Base-by-base conservation (phyloP, 2,329 filamentous ascomycete species). In the Nigrospora sphaerica region DNA sequence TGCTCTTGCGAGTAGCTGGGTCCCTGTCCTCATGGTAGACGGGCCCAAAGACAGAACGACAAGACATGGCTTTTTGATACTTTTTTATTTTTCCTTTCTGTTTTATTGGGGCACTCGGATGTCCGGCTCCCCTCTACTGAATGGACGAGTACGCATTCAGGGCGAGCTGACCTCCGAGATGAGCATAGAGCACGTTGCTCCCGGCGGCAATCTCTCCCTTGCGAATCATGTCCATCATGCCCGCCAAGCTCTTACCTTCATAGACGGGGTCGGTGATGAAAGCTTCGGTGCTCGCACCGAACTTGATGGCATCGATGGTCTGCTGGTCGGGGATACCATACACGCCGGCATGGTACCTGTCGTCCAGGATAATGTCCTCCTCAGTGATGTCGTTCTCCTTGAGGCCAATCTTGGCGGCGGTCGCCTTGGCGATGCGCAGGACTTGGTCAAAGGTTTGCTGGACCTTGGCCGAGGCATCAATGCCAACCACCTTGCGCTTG, bases 251-350 rank as follows among this genome's bases (percentile, higher is more conserved):
- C 75, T 88, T 88, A 1, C 85, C 85, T 65, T 87, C 84, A 57
- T 88, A 88, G 2, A 88, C 85, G 0, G 84, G 85, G 58, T 88
- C 85, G 0, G 83, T 88, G 51, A 88, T 85, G 55, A 88, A 82
- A 0, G 77, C 85, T 67, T 88, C 85, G 1, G 79, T 86, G 48
- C 69, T 62, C 0, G 85, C 85, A 6, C 80, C 81, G 57, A 85
- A 81, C 61, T 75, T 76, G 59, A 88, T 88, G 0, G 83, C 84
- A 32, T 80, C 80, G 42, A 83, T 73, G 1, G 85, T 88, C 55
- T 69, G 67, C 60, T 78, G 66, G 53, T 85, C 81, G 0, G 83
- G 81, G 47, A 86, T 73, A 2, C 85, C 85, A 61, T 88, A 88
- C 7, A 74, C 66, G 9, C 81, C 81, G 16, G 75, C 85, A 61